Percentiles rank a stretch among this genome's conserved stretches.
phyloP scores from a whole-genome alignment of 805 yeast genomes.

The Millerozyma miso region DNA sequence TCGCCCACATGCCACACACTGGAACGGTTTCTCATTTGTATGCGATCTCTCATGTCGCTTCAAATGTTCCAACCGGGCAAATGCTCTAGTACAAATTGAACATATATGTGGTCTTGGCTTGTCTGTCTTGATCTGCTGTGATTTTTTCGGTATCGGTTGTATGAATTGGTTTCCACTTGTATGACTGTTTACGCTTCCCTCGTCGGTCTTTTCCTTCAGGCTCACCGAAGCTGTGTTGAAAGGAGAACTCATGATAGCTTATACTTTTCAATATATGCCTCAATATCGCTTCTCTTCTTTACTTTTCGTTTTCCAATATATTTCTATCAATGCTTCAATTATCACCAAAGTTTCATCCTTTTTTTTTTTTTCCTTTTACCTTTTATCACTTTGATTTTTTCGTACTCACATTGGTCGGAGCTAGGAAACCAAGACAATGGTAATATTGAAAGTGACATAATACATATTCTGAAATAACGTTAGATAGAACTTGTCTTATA shows the following conservation, averaged over 20 bases:
- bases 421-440: neutral
- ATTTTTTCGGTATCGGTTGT: conserved; percentile 82
- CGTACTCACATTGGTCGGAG: neutral
- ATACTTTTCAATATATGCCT: neutral
- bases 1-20: conserved; percentile 94
- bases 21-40: conserved; percentile 93
- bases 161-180: conserved; percentile 6
- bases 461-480: too few species aligned
- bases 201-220: neutral
- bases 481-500: too few species aligned
- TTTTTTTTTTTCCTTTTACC: neutral
- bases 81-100: conserved; percentile 86
- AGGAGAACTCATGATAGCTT: neutral
- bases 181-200: neutral
- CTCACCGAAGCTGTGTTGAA: neutral
- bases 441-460: neutral
- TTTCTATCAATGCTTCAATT: neutral
- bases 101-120: conserved; percentile 94
- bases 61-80: conserved; percentile 91
- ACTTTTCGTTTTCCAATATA: neutral
- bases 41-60: conserved; percentile 92
- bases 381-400: neutral
- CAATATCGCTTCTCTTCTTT: neutral
- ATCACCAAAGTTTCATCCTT: neutral
- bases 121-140: conserved; percentile 79